Percentiles rank a stretch among this genome's conserved stretches.
Evolutionary conservation across 169 alveolate genomes (phyloP).

Genomic region (Plasmodium blacklocki): DNA sequence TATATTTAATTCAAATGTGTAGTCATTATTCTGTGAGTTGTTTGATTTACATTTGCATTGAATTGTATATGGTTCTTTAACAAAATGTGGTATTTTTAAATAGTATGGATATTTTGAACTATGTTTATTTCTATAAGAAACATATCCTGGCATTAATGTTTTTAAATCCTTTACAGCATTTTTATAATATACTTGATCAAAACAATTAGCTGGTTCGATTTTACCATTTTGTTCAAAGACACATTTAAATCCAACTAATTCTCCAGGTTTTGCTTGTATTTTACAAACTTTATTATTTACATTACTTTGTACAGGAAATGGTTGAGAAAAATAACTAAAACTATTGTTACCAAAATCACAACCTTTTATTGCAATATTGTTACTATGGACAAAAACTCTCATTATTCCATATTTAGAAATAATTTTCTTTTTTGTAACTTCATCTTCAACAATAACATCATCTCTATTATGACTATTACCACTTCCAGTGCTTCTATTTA

Average conservation of each 20-base stretch:
- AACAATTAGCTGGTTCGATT: conserved; percentile 26
- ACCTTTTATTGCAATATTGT: conserved; percentile 11
- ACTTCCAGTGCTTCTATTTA: neutral
- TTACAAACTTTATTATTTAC: conserved; percentile 27
- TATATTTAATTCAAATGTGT: conserved; percentile 33
- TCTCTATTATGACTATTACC: conserved; percentile 4
- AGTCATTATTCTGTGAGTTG: neutral
- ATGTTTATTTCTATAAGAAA: conserved; percentile 13
- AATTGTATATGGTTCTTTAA: conserved; percentile 31
- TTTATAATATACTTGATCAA: conserved; percentile 25
- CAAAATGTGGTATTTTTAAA: conserved; percentile 45
- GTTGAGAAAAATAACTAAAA: conserved; percentile 25
- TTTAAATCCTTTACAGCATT: conserved; percentile 6
- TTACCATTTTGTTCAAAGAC: conserved; percentile 3
- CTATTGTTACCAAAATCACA: conserved; percentile 29
- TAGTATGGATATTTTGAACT: conserved; percentile 17
- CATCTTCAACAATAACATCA: neutral
- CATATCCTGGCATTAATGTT: conserved; percentile 53
- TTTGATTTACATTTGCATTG: conserved; percentile 50
- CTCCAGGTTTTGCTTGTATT: conserved; percentile 53
- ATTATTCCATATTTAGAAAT: conserved; percentile 43
- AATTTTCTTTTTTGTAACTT: neutral
- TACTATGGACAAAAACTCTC: conserved; percentile 30
- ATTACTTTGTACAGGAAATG: conserved; percentile 9
- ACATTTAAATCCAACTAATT: conserved; percentile 42